phyloP scores from a whole-genome alignment of 2,329 filamentous ascomycete species.

The Beauveria sp. region DNA sequence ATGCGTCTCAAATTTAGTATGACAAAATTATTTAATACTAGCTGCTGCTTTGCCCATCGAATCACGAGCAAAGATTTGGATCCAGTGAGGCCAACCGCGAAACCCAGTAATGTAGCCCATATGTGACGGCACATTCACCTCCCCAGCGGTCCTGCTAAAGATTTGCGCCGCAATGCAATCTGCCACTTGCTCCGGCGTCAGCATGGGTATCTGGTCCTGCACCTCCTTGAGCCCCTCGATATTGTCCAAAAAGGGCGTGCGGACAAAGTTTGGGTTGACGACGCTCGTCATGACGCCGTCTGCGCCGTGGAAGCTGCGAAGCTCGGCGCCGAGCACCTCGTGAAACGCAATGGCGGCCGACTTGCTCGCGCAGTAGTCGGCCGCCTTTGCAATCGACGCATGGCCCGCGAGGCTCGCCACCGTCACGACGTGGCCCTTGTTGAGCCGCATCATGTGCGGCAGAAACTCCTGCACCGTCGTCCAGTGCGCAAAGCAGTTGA shows the following conservation, averaged over 20 bases:
- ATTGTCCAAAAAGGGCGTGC: slow-evolving; percentile 32
- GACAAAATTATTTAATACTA: not conserved
- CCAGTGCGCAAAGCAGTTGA: slow-evolving; percentile 62
- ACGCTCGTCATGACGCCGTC: slow-evolving; percentile 55
- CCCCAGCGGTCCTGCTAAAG: not conserved
- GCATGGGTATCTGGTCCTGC: slow-evolving; percentile 4
- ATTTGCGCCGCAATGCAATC: not conserved
- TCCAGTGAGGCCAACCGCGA: not conserved
- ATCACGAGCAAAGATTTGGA: not conserved
- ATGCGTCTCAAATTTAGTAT: not conserved
- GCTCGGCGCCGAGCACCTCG: slow-evolving; percentile 51
- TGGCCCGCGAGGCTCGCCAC: slow-evolving; percentile 60
- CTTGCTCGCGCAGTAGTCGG: slow-evolving; percentile 61
- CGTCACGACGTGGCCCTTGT: slow-evolving; percentile 67
- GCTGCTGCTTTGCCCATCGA: not conserved
- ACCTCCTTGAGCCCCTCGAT: slow-evolving; percentile 10
- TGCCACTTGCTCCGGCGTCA: not conserved
- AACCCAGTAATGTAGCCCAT: not conserved
- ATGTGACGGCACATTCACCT: not conserved
- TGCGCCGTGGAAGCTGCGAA: slow-evolving; percentile 52
- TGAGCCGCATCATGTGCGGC: slow-evolving; percentile 50
- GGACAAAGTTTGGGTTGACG: slow-evolving; percentile 50
- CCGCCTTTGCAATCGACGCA: slow-evolving; percentile 49
- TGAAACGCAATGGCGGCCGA: slow-evolving; percentile 59
- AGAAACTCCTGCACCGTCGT: slow-evolving; percentile 58